Conservation (phyloP, 2,329 filamentous ascomycete genomes). For the Ophiostoma sp. region DNA sequence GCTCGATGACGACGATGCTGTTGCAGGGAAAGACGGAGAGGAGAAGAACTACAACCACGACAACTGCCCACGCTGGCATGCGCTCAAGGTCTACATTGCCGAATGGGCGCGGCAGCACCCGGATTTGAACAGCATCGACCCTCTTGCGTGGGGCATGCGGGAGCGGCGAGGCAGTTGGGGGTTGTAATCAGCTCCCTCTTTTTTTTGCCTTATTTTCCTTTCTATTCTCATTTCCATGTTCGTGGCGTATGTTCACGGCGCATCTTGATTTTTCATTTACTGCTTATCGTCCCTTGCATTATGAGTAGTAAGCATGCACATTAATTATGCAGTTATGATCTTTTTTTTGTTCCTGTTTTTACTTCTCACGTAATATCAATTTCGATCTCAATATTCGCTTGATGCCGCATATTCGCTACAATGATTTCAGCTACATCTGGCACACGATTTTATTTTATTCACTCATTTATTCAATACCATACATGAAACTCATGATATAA, state of each 20-base stretch:
- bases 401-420: too few species aligned
- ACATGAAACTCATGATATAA: too few species aligned
- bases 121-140: constrained; percentile 56
- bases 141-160: constrained; percentile 62
- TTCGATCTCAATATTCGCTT: not conserved
- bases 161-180: constrained; percentile 69
- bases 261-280: not conserved
- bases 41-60: constrained; percentile 37
- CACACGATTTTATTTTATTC: too few species aligned
- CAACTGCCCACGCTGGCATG: constrained; percentile 71
- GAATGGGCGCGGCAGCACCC: constrained; percentile 91
- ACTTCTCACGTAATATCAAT: not conserved
- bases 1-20: constrained; percentile 43
- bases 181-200: constrained; percentile 39
- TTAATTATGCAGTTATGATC: constrained; percentile 1
- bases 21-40: constrained; percentile 13
- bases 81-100: constrained; percentile 73
- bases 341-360: not conserved
- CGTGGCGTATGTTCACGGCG: not conserved
- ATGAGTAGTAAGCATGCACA: not conserved
- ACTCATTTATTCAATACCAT: too few species aligned
- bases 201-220: too few species aligned
- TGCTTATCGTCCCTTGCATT: not conserved
- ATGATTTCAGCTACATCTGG: too few species aligned
- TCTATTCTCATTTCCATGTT: not conserved